Percentiles rank a stretch among this genome's conserved stretches.
Evolutionary conservation across 495 filamentous ascomycete species (phyloP).

Genomic region (Podospora appendiculata): DNA sequence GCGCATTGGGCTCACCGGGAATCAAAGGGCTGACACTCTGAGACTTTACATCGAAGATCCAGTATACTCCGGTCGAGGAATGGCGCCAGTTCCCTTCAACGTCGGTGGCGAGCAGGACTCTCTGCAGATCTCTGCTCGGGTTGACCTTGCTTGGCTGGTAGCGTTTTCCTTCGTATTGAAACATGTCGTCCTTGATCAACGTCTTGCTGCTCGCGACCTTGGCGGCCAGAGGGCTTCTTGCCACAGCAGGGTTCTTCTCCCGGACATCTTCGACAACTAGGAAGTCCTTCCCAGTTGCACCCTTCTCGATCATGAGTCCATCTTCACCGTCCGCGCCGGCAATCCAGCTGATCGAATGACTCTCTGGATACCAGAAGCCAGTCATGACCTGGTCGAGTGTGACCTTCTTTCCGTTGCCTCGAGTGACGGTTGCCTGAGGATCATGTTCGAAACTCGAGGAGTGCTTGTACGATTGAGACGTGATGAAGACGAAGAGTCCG

Average conservation of each 20-base stretch:
- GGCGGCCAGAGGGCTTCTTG: conserved; percentile 21
- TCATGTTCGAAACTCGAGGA: conserved; percentile 55
- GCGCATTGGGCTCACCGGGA: conserved; percentile 53
- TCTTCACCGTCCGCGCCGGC: conserved; percentile 78
- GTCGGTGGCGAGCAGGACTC: conserved; percentile 71
- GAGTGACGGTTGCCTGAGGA: conserved; percentile 53
- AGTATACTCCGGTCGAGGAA: conserved; percentile 78
- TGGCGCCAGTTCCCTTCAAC: conserved; percentile 75
- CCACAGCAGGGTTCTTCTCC: conserved; percentile 26
- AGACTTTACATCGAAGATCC: conserved; percentile 85
- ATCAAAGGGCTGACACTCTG: conserved; percentile 76
- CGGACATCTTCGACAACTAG: conserved; percentile 84
- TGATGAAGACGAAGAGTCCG: conserved; percentile 68
- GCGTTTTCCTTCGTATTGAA: conserved; percentile 47
- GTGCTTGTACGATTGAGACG: conserved; percentile 56
- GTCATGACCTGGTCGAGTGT: conserved; percentile 72
- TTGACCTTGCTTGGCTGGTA: conserved; percentile 51
- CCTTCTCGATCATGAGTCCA: conserved; percentile 68
- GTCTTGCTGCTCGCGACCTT: conserved; percentile 45
- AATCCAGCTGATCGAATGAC: conserved; percentile 81
- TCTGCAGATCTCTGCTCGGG: conserved; percentile 78
- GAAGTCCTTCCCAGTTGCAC: conserved; percentile 52
- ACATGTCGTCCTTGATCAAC: conserved; percentile 62
- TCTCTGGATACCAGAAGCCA: conserved; percentile 61
- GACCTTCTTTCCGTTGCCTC: conserved; percentile 66